Evolutionary conservation across 345 rosid genomes (phyloP), one percentile per base, ranked within the genome.

Genomic region (Sisymbrium altissimum): DNA sequence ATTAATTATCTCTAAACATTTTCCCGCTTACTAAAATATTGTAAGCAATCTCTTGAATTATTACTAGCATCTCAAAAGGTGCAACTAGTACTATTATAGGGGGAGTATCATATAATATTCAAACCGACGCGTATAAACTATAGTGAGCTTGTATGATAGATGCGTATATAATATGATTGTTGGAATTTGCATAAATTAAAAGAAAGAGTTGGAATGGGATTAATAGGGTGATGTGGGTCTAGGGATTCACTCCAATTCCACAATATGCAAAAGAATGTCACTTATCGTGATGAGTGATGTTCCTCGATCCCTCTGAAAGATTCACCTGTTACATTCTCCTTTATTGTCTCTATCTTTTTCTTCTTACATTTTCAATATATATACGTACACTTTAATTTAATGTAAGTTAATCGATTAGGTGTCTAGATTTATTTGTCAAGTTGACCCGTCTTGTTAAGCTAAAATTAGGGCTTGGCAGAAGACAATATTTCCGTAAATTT

Each of bases 201-300:
- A 46, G 23, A 52, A 52, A 78, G 40, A 74, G 68, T 53, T 17
- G 67, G 78, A 78, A 81, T 84, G 84, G 88, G 86, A 82, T 86
- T 85, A 76, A 77, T 76, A 82, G 57, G 87, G 73, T 65, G 17
- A 60, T 59, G 69, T 86, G 68, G 86, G 84, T 83, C 84, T 87
- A 78, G 95, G 97, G 88, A 88, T 88, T 88, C 87, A 81, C 86
- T 85, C 86, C 74, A 71, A 70, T 46, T 78, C 62, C 77, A 57
- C 76, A 58, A 53, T 43, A 77, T 70, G 75, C 82, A 83, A 79
- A 83, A 84, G 90, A 87, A 90, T 84, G 86, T 82, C 82, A 82
- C 86, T 84, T 74, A 74, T 63, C 70, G 86, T 77, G 82, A 78
- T 77, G 81, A 66, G 83, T 75, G 72, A 71, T 73, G 85, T 71